phyloP scores from a whole-genome alignment of 495 filamentous ascomycete genomes.

The Daldinia childiae region DNA sequence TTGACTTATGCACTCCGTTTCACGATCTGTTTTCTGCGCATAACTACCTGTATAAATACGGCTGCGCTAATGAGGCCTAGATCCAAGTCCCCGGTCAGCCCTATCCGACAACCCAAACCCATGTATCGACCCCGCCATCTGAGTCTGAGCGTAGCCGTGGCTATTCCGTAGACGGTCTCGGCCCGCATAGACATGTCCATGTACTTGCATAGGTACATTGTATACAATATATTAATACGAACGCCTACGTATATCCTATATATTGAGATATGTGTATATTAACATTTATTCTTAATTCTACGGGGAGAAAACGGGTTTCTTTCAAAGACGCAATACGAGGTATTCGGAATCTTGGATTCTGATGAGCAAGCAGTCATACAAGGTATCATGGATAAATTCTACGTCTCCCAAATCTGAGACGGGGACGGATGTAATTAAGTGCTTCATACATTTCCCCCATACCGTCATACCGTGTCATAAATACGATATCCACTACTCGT shows the following conservation, averaged over 20 bases:
- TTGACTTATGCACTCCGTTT: not conserved
- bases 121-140: slow-evolving; percentile 9
- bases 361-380: not conserved
- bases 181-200: not conserved
- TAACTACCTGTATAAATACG: not conserved
- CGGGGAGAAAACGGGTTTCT: not conserved
- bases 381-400: not conserved
- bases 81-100: slow-evolving; percentile 11
- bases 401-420: not conserved
- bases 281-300: no score
- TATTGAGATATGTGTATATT: not conserved
- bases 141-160: not conserved
- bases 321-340: not conserved
- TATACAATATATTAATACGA: not conserved
- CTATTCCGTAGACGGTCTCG: not conserved
- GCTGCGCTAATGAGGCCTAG: not conserved
- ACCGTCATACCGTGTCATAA: not conserved
- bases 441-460: not conserved
- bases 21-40: not conserved
- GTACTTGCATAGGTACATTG: no score
- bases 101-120: slow-evolving; percentile 11
- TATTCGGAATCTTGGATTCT: not conserved
- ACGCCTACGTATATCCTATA: not conserved
- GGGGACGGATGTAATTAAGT: not conserved
- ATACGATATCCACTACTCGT: slow-evolving; percentile 65